Evolutionary conservation across 2,329 filamentous ascomycete species (phyloP).

Genomic region (Fusarium protoensiforme): DNA sequence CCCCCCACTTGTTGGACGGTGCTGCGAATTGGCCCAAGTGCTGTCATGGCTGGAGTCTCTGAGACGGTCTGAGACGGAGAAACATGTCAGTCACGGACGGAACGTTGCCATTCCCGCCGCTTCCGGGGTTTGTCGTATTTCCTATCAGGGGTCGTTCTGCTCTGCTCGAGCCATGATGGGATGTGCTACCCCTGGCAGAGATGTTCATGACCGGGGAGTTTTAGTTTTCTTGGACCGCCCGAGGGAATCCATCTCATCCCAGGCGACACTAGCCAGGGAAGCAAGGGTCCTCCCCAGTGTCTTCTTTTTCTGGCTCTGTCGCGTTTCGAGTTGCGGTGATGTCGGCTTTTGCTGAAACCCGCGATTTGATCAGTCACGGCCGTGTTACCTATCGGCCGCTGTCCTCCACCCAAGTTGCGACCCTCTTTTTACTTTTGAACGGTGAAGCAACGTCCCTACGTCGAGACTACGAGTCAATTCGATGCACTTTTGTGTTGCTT

Average conservation of each 20-base stretch:
- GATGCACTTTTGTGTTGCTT: neutral
- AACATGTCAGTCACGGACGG: conserved; percentile 6
- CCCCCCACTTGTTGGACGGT: neutral
- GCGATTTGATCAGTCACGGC: conserved; percentile 14
- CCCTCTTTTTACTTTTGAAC: conserved; percentile 12
- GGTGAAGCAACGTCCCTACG: conserved; percentile 19
- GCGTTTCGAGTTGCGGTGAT: conserved; percentile 43
- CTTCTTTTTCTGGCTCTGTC: conserved; percentile 28
- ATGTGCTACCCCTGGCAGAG: conserved; percentile 1
- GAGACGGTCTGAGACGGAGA: neutral
- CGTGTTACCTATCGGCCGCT: neutral
- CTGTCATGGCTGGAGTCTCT: neutral
- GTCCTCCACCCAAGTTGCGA: conserved; percentile 8
- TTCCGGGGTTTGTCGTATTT: conserved; percentile 9
- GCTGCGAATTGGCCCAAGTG: neutral
- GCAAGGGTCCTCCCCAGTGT: conserved; percentile 7
- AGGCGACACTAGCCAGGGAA: neutral
- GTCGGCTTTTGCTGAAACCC: conserved; percentile 20
- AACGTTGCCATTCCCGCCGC: conserved; percentile 2
- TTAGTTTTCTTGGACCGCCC: neutral
- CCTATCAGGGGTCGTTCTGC: neutral
- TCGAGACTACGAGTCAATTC: neutral
- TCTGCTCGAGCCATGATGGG: conserved; percentile 1
- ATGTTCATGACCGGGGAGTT: conserved; percentile 17
- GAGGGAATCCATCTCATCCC: neutral